Conservation (phyloP, 768 basidiomycete genomes). For the Pulveroboletus sp. region DNA sequence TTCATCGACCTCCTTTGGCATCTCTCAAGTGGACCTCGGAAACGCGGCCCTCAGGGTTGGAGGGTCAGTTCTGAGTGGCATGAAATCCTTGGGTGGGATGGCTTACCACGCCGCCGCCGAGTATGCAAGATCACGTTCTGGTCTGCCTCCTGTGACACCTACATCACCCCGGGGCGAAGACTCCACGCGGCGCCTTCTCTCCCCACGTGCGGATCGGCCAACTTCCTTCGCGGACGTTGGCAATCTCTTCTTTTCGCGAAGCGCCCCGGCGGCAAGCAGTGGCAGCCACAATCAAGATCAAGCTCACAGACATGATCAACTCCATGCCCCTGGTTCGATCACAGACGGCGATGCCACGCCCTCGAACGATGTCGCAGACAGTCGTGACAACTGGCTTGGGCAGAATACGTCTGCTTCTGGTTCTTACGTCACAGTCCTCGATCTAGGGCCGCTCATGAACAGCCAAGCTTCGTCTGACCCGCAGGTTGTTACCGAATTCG, state of each 20-base stretch:
- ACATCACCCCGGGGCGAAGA: conserved; percentile 6
- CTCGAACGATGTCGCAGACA: conserved; percentile 11
- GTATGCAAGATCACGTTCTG: conserved; percentile 37
- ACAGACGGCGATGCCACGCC: conserved; percentile 11
- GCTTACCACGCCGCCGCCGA: conserved; percentile 48
- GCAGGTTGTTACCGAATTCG: conserved; percentile 44
- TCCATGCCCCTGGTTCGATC: conserved; percentile 15
- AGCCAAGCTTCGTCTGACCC: conserved; percentile 20
- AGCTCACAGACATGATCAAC: not conserved
- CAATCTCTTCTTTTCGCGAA: conserved; percentile 54
- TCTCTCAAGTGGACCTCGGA: conserved; percentile 49
- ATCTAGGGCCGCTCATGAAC: conserved; percentile 40
- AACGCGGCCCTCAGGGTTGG: conserved; percentile 56
- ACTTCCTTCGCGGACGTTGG: conserved; percentile 26
- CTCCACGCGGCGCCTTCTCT: conserved; percentile 16
- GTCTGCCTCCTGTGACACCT: conserved; percentile 1
- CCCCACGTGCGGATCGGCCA: conserved; percentile 20
- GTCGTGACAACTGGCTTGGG: conserved; percentile 4
- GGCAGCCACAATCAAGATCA: conserved; percentile 13
- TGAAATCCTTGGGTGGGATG: conserved; percentile 60
- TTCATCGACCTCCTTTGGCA: conserved; percentile 28
- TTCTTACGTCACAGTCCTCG: conserved; percentile 53
- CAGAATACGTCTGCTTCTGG: conserved; percentile 27
- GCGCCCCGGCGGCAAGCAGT: conserved; percentile 48
- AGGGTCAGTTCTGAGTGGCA: conserved; percentile 57